Percentiles rank a stretch among this genome's conserved stretches.
Conservation (phyloP, 2,329 filamentous ascomycete genomes). For the Aureobasidium uvarum region DNA sequence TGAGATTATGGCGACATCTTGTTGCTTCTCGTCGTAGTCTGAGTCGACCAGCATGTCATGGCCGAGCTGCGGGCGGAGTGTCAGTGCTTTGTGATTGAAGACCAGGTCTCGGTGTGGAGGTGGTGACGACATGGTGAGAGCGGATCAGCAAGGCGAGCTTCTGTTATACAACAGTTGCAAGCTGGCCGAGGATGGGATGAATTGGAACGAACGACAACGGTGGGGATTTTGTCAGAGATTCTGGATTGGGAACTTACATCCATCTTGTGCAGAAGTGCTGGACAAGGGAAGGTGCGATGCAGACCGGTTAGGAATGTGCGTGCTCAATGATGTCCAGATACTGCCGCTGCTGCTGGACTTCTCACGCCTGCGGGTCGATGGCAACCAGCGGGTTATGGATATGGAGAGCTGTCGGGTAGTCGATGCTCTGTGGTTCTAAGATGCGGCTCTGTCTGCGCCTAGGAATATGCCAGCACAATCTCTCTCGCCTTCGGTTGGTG, state of each 20-base stretch:
- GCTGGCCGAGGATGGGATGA: not conserved
- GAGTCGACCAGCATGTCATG: slow-evolving; percentile 64
- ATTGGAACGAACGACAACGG: not conserved
- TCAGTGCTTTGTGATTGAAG: slow-evolving; percentile 14
- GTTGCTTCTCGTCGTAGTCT: slow-evolving; percentile 60
- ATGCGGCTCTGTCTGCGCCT: slow-evolving; percentile 5
- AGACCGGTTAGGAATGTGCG: slow-evolving; percentile 11
- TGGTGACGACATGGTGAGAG: not conserved
- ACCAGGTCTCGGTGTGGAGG: not conserved
- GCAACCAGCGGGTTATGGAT: slow-evolving; percentile 1
- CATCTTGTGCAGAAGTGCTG: slow-evolving; percentile 14
- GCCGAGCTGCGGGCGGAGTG: slow-evolving; percentile 49
- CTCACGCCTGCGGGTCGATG: not conserved
- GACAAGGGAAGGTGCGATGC: slow-evolving; percentile 19
- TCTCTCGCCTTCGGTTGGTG: slow-evolving; percentile 15
- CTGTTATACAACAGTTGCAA: slow-evolving; percentile 17
- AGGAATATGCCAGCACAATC: slow-evolving; percentile 19
- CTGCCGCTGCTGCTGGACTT: slow-evolving; percentile 19
- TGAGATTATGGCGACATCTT: slow-evolving; percentile 59
- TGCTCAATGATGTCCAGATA: slow-evolving; percentile 8
- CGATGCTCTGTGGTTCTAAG: slow-evolving; percentile 4
- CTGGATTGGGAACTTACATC: slow-evolving; percentile 19
- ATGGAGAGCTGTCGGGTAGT: not conserved
- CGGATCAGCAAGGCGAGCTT: slow-evolving; percentile 15
- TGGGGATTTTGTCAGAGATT: not conserved